Base-by-base conservation (phyloP, 768 basidiomycete species). In the Agaricus blazei region DNA sequence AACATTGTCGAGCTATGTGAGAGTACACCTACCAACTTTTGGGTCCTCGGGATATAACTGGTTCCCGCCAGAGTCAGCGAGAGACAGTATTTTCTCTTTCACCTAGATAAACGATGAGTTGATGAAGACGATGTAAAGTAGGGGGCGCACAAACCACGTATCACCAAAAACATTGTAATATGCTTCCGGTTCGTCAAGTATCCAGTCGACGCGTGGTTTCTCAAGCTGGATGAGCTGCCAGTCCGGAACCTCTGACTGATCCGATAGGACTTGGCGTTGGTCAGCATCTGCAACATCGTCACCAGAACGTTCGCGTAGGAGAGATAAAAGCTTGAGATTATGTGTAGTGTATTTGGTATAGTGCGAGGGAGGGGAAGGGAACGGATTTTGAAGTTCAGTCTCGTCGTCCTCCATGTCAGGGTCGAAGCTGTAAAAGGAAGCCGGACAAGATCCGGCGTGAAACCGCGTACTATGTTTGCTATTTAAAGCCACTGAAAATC, bases 171-270 rank as follows among this genome's bases (percentile, higher is more conserved):
- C 87, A 51, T 81, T 80, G 67, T 92, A 96, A 58, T 82, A 75
- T 8, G 79, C 73, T 26, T 79, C 77, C 1, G 87, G 87, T 58
- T 91, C 90, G 61, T 93, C 89, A 1, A 90, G 75, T 50, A 96
- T 88, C 92, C 93, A 94, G 64, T 94, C 93, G 12, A 89, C 84
- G 44, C 91, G 80, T 37, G 93, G 93, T 69, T 88, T 92, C 65
- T 93, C 88, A 9, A 96, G 77, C 59, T 85, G 84, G 2, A 68
- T 68, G 41, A 94, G 72, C 19, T 86, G 78, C 89, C 88, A 92
- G 19, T 89, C 81, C 6, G 91, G 90, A 9, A 92, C 71, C 52
- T 91, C 85, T 2, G 70, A 62, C 64, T 92, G 85, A 72, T 90
- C 92, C 6, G 77, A 69, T 40, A 93, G 74, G 31, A 85, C 62